These are phyloP conservation scores for Xylariaceae sp. DNA, from an alignment of 2,329 filamentous ascomycete species.

Conservation along the genomic window DNA sequence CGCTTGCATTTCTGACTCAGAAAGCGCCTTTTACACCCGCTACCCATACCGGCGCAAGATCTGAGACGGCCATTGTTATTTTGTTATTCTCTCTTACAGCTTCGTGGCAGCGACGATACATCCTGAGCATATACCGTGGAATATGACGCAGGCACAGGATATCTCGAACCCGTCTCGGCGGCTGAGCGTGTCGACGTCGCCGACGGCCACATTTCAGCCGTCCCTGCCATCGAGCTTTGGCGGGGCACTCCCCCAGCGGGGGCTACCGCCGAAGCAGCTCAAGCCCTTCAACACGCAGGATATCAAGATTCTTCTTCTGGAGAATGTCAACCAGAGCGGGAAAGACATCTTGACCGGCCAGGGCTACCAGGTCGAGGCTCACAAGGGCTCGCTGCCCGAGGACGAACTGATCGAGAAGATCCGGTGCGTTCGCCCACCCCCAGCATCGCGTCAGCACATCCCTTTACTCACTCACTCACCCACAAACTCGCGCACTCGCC, in stretches of 20 bases:
- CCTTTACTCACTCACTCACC: too few species aligned
- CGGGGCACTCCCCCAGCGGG: slow-evolving; percentile 31
- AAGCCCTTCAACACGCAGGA: slow-evolving; percentile 95
- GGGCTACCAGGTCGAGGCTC: slow-evolving; percentile 90
- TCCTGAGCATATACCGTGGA: too few species aligned
- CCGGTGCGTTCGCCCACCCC: slow-evolving; percentile 45
- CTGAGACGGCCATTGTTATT: too few species aligned
- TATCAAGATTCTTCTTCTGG: slow-evolving; percentile 90
- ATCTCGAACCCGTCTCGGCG: slow-evolving; percentile 48
- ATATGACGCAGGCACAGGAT: slow-evolving; percentile 41
- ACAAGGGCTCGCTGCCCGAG: slow-evolving; percentile 85
- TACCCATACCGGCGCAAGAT: too few species aligned
- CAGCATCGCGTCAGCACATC: too few species aligned
- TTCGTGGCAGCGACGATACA: too few species aligned
- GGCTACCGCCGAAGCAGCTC: slow-evolving; percentile 59
- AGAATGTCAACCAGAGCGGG: slow-evolving; percentile 92
- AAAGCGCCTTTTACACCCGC: too few species aligned
- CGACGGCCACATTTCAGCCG: slow-evolving; percentile 65
- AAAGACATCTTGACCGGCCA: slow-evolving; percentile 73
- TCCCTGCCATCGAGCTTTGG: slow-evolving; percentile 62
- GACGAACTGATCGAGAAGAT: slow-evolving; percentile 97
- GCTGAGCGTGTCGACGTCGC: slow-evolving; percentile 66
- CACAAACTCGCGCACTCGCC: too few species aligned
- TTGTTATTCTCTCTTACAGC: too few species aligned
- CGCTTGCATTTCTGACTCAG: too few species aligned